Conservation (phyloP, 1,284 basidiomycete species). For the Ceratobasidium sp. region DNA sequence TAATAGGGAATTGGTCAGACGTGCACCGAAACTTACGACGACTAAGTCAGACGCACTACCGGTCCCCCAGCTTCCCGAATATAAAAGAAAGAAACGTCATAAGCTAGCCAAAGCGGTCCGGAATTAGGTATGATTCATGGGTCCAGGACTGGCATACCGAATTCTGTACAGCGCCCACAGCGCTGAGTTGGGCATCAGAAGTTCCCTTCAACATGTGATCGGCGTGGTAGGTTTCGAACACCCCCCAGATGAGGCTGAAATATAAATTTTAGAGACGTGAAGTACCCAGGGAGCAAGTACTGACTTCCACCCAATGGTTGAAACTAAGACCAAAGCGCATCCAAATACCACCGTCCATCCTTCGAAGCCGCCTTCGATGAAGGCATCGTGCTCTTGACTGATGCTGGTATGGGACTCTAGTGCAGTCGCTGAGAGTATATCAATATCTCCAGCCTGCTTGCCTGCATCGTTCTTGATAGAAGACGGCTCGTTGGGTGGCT, state of each 20-base stretch:
- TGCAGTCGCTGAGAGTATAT: not conserved
- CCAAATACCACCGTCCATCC: constrained; percentile 17
- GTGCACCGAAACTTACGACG: too few relatives aligned
- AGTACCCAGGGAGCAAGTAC: not conserved
- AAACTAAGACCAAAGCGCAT: constrained; percentile 8
- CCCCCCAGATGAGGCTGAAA: constrained; percentile 47
- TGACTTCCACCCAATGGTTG: constrained; percentile 33
- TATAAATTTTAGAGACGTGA: not conserved
- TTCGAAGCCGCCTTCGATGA: constrained; percentile 13
- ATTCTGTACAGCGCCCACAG: constrained; percentile 45
- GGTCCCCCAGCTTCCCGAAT: constrained; percentile 40
- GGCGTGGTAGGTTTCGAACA: constrained; percentile 48
- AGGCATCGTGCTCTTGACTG: not conserved
- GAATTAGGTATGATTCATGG: not conserved
- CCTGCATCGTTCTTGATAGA: not conserved
- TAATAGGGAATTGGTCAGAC: too few relatives aligned
- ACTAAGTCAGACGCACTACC: constrained; percentile 32
- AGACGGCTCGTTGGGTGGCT: not conserved
- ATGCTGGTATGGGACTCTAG: not conserved
- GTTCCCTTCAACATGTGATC: constrained; percentile 44
- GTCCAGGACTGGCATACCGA: constrained; percentile 34
- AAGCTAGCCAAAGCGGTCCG: not conserved
- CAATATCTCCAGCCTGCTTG: constrained; percentile 5
- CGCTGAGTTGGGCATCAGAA: constrained; percentile 43
- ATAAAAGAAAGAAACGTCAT: not conserved